phyloP scores from a whole-genome alignment of 2,329 filamentous ascomycete genomes.

The Colletotrichum scovillei region DNA sequence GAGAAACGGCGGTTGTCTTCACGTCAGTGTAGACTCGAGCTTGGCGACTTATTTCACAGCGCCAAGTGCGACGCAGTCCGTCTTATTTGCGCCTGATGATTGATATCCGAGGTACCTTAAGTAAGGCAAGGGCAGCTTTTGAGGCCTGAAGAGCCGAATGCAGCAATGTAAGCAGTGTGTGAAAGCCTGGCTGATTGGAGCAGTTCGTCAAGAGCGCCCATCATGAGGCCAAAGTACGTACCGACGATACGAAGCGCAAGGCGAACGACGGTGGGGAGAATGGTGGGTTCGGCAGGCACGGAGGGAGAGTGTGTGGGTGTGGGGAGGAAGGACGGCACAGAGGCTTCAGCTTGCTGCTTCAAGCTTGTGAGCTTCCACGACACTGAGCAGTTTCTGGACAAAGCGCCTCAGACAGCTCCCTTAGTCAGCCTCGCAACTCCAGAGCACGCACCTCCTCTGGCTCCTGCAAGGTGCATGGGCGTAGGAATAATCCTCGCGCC shows the following conservation, averaged over 20 bases:
- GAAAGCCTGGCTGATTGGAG: background rate
- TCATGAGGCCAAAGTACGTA: background rate
- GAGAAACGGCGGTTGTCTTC: background rate
- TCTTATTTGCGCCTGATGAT: too few relatives aligned
- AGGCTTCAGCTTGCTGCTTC: background rate
- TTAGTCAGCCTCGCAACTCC: background rate
- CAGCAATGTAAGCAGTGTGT: background rate
- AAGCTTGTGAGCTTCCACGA: background rate
- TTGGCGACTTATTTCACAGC: background rate
- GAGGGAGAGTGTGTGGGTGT: background rate
- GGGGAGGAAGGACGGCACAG: background rate
- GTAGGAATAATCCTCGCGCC: too few relatives aligned
- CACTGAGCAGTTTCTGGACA: background rate
- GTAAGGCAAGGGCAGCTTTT: background rate
- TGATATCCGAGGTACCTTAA: background rate
- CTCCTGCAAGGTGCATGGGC: too few relatives aligned
- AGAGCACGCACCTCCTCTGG: too few relatives aligned
- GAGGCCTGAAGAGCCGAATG: background rate
- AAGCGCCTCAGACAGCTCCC: background rate
- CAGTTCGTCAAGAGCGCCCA: background rate
- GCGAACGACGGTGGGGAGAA: constrained; percentile 1
- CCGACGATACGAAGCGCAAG: constrained; percentile 7
- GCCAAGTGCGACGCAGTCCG: background rate
- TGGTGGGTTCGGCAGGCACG: background rate
- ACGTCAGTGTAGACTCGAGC: background rate